Evolutionary conservation across 257 asterid genomes (phyloP).

Genomic region (Misopates orontium): DNA sequence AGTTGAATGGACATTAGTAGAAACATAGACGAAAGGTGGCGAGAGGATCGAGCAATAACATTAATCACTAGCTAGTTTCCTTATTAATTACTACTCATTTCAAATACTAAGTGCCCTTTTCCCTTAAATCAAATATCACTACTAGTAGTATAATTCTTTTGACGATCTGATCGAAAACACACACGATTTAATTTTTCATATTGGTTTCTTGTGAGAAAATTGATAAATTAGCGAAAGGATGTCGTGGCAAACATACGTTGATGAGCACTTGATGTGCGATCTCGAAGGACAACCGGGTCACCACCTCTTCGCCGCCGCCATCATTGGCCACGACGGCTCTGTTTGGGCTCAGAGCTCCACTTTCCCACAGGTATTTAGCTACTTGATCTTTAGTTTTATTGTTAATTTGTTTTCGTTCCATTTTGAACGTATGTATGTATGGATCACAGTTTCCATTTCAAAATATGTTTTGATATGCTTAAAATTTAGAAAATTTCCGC

Average conservation of each 20-base stretch:
- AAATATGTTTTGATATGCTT: no score
- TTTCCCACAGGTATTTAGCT: slow-evolving; percentile 46
- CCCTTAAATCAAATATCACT: not conserved
- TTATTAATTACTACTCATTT: not conserved
- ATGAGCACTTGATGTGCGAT: slow-evolving; percentile 62
- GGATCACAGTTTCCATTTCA: no score
- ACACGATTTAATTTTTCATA: not conserved
- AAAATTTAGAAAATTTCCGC: no score
- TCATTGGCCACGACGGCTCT: slow-evolving; percentile 57
- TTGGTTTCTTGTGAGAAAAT: not conserved
- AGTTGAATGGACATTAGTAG: no score
- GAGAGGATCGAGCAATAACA: not conserved
- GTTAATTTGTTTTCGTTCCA: no score
- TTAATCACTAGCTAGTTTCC: no score
- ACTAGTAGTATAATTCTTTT: no score
- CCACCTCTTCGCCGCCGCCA: slow-evolving; percentile 55
- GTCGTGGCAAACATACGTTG: slow-evolving; percentile 70
- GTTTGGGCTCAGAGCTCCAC: slow-evolving; percentile 62
- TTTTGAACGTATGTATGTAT: no score
- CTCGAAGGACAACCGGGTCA: slow-evolving; percentile 49
- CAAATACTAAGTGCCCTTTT: not conserved
- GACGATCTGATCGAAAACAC: not conserved
- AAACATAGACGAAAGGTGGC: no score
- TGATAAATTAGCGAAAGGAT: slow-evolving; percentile 23
- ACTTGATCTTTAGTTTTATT: not conserved